These are phyloP conservation scores for Alnus glutinosa DNA, from an alignment of 306 rosid species.

Conservation along the genomic window DNA sequence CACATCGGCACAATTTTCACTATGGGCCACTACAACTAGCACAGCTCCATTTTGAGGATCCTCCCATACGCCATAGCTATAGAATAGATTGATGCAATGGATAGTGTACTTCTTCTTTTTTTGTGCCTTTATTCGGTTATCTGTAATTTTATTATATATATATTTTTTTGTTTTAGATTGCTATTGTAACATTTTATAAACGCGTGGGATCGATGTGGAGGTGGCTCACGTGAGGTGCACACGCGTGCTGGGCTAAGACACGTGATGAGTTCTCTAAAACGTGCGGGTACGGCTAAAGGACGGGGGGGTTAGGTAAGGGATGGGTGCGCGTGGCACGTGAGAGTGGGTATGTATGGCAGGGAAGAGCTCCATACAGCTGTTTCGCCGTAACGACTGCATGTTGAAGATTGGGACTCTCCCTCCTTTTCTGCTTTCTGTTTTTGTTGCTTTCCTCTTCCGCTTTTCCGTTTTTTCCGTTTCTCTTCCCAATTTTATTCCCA, in stretches of 20 bases:
- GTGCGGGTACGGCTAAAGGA: conserved; percentile 31
- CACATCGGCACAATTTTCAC: no score
- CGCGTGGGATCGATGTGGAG: neutral
- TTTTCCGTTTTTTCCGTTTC: conserved; percentile 29
- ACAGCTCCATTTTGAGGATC: no score
- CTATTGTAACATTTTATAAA: neutral
- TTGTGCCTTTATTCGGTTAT: no score
- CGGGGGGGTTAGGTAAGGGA: conserved; percentile 15
- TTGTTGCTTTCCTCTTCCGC: conserved; percentile 13
- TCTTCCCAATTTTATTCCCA: conserved; percentile 1
- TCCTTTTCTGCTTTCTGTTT: conserved; percentile 12
- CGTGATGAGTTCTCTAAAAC: conserved; percentile 27
- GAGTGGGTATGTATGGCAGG: conserved; percentile 8
- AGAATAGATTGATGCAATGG: no score
- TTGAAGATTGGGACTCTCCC: conserved; percentile 12
- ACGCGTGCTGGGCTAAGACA: conserved; percentile 28
- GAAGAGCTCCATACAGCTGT: conserved; percentile 38
- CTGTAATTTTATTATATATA: no score
- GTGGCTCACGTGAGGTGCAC: conserved; percentile 33
- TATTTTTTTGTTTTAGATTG: no score
- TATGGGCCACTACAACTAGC: no score
- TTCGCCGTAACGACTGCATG: conserved; percentile 31
- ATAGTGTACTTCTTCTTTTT: no score
- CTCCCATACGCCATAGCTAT: no score
- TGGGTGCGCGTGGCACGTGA: conserved; percentile 37